phyloP scores from a whole-genome alignment of 2,329 filamentous ascomycete species.

The Colletotrichum sp. region DNA sequence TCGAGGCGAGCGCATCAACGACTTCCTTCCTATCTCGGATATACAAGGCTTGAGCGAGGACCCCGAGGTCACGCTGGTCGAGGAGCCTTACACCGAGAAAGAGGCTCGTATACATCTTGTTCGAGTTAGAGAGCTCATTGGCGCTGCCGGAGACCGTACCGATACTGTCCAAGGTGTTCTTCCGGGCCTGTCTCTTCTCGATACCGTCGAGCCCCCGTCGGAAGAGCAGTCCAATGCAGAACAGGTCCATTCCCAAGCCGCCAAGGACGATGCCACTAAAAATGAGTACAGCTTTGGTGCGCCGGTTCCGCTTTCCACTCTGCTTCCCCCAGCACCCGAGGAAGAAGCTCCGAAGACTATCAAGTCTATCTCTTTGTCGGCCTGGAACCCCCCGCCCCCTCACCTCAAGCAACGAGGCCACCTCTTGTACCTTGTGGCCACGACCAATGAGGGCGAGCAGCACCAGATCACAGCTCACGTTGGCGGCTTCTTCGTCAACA shows the following conservation, averaged over 20 bases:
- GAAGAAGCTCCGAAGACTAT: slow-evolving; percentile 84
- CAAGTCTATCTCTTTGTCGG: slow-evolving; percentile 85
- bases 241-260: slow-evolving; percentile 37
- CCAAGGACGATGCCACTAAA: slow-evolving; percentile 39
- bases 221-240: slow-evolving; percentile 45
- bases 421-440: slow-evolving; percentile 86
- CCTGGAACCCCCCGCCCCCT: slow-evolving; percentile 96
- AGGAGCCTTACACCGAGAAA: slow-evolving; percentile 98
- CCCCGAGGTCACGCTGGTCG: slow-evolving; percentile 80
- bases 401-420: slow-evolving; percentile 91
- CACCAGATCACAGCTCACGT: slow-evolving; percentile 92
- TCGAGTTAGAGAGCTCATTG: slow-evolving; percentile 89
- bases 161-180: slow-evolving; percentile 87
- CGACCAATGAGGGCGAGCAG: slow-evolving; percentile 93
- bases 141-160: slow-evolving; percentile 86
- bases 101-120: slow-evolving; percentile 95
- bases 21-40: slow-evolving; percentile 91
- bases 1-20: slow-evolving; percentile 88
- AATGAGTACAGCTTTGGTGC: slow-evolving; percentile 80
- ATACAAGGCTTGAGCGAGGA: slow-evolving; percentile 79
- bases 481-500: slow-evolving; percentile 96
- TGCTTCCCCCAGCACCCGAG: slow-evolving; percentile 69
- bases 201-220: slow-evolving; percentile 66
- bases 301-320: slow-evolving; percentile 68
- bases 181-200: slow-evolving; percentile 86